phyloP scores from a whole-genome alignment of 495 filamentous ascomycete species.

The Clavariopsis aquatica region DNA sequence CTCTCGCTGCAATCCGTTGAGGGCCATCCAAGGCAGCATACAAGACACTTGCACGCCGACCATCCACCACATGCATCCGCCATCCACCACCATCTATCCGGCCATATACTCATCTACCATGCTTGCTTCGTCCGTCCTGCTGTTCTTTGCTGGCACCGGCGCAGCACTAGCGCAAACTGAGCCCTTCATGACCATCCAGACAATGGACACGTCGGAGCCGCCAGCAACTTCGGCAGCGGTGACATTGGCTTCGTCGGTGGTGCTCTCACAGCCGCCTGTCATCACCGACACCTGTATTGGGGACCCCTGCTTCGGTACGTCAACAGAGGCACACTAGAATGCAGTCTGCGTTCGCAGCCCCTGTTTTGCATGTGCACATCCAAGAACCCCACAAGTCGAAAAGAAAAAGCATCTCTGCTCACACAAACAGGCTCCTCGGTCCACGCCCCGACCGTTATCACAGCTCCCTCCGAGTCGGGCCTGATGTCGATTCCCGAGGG shows the following conservation, averaged over 20 bases:
- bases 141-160: slow-evolving; percentile 23
- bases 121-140: neutral
- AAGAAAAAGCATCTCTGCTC: neutral
- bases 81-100: neutral
- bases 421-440: neutral
- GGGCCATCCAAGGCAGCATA: neutral
- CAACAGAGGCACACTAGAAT: neutral
- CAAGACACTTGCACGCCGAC: no score
- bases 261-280: neutral
- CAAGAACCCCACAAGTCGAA: neutral
- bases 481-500: neutral
- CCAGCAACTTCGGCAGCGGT: neutral
- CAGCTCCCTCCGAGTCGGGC: neutral
- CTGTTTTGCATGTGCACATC: slow-evolving; percentile 8
- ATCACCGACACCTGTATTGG: neutral
- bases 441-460: neutral
- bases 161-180: slow-evolving; percentile 8
- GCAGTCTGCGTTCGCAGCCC: slow-evolving; percentile 6
- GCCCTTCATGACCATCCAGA: slow-evolving; percentile 26
- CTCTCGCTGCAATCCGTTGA: neutral
- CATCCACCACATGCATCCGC: no score
- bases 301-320: neutral
- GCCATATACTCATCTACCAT: slow-evolving; percentile 1
- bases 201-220: neutral
- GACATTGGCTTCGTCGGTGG: neutral